Evolutionary conservation across 495 filamentous ascomycete genomes (phyloP).

Genomic region (Aspergillus avenaceus): DNA sequence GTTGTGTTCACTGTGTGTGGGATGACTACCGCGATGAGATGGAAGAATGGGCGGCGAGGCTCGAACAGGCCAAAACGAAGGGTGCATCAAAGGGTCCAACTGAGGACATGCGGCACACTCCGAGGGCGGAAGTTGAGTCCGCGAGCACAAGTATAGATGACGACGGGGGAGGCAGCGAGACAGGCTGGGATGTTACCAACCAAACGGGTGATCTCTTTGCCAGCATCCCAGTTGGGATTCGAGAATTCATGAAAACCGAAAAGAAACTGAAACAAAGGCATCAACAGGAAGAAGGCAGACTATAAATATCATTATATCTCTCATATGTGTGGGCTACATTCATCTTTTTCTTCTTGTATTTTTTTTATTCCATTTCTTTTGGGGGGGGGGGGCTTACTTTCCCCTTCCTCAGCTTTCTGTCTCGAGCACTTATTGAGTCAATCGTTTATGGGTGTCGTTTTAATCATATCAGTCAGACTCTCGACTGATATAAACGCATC

Average conservation of each 20-base stretch:
- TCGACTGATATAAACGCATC: neutral
- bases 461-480: too few relatives aligned
- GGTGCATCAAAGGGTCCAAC: constrained; percentile 17
- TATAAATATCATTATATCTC: neutral
- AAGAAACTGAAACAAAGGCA: constrained; percentile 83
- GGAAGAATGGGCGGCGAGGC: constrained; percentile 73
- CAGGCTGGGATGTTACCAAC: constrained; percentile 53
- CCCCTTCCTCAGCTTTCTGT: too few relatives aligned
- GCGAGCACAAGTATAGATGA: constrained; percentile 67
- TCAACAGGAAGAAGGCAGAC: constrained; percentile 25
- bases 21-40: constrained; percentile 85
- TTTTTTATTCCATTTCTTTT: too few relatives aligned
- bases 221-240: constrained; percentile 85
- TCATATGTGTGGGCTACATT: neutral
- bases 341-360: too few relatives aligned
- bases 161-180: constrained; percentile 70
- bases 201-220: constrained; percentile 59
- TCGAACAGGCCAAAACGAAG: constrained; percentile 50
- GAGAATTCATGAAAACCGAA: constrained; percentile 96
- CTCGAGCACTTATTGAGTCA: too few relatives aligned
- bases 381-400: too few relatives aligned
- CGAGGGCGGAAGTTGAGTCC: constrained; percentile 34
- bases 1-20: constrained; percentile 98
- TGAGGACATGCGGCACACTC: constrained; percentile 30
- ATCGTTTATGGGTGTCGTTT: too few relatives aligned